Percentiles rank a stretch among this genome's conserved stretches.
These are phyloP conservation scores for Beauveria varroae DNA, from an alignment of 2,329 filamentous ascomycete genomes.

Conservation along the genomic window DNA sequence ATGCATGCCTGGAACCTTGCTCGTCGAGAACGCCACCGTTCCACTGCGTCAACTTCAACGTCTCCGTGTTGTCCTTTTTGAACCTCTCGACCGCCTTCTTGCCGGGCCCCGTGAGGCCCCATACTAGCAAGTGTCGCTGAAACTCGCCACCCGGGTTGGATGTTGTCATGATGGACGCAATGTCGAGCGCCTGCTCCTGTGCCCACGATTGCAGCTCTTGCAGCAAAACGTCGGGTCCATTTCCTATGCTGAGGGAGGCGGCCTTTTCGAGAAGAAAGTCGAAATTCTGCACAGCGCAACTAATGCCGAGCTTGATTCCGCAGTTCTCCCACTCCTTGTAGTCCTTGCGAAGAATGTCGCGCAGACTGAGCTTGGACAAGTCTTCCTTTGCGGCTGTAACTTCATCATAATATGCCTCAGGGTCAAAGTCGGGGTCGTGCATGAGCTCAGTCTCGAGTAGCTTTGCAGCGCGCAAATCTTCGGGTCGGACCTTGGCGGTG, in stretches of 20 bases:
- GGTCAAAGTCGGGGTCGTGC: slow-evolving; percentile 38
- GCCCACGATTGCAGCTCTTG: slow-evolving; percentile 44
- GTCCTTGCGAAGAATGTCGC: slow-evolving; percentile 70
- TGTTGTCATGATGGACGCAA: slow-evolving; percentile 65
- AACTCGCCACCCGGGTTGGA: slow-evolving; percentile 48
- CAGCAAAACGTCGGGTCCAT: slow-evolving; percentile 32
- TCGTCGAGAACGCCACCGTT: slow-evolving; percentile 38
- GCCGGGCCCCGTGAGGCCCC: slow-evolving; percentile 47
- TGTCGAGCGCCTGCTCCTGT: slow-evolving; percentile 48
- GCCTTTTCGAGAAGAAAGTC: slow-evolving; percentile 51
- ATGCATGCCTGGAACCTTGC: slow-evolving; percentile 48
- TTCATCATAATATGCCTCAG: slow-evolving; percentile 48
- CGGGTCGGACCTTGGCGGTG: slow-evolving; percentile 55
- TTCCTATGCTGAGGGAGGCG: slow-evolving; percentile 23
- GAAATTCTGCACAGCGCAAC: slow-evolving; percentile 56
- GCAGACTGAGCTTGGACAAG: slow-evolving; percentile 50
- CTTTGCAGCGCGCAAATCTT: slow-evolving; percentile 50
- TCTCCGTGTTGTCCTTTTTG: slow-evolving; percentile 32
- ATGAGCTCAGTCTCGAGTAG: slow-evolving; percentile 47
- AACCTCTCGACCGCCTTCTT: slow-evolving; percentile 49
- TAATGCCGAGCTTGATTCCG: slow-evolving; percentile 55
- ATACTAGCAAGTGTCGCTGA: slow-evolving; percentile 59
- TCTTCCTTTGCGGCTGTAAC: slow-evolving; percentile 61
- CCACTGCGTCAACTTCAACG: slow-evolving; percentile 52
- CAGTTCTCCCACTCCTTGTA: slow-evolving; percentile 71